Evolutionary conservation across 495 filamentous ascomycete species (phyloP).

Genomic region (Xylaria castorea): DNA sequence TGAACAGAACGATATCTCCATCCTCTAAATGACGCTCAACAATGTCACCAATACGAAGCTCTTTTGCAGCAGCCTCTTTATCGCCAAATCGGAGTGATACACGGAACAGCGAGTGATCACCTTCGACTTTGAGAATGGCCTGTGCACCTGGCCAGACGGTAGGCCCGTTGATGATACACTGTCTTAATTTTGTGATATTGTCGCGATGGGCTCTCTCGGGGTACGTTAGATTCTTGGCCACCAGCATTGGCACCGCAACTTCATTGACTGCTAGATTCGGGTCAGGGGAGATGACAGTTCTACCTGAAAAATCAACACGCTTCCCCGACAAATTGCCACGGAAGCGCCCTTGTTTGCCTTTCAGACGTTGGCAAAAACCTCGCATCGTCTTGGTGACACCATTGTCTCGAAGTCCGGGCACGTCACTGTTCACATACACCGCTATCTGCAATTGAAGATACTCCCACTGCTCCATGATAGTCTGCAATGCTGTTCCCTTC

Average conservation of each 20-base stretch:
- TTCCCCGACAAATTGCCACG: conserved; percentile 96
- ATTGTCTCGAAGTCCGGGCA: conserved; percentile 82
- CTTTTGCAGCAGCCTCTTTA: conserved; percentile 67
- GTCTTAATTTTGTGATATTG: conserved; percentile 81
- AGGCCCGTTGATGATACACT: conserved; percentile 73
- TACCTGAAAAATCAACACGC: conserved; percentile 96
- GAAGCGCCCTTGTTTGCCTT: conserved; percentile 97
- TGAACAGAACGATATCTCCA: conserved; percentile 96
- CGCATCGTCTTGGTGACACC: conserved; percentile 81
- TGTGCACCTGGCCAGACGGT: conserved; percentile 88
- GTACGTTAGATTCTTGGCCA: conserved; percentile 94
- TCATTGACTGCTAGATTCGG: conserved; percentile 93
- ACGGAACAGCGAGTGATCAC: conserved; percentile 59
- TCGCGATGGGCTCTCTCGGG: conserved; percentile 83
- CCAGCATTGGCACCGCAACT: conserved; percentile 86
- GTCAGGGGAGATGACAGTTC: conserved; percentile 97
- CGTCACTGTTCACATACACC: conserved; percentile 96
- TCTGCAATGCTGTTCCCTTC: conserved; percentile 81
- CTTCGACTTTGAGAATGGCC: conserved; percentile 69
- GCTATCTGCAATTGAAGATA: conserved; percentile 93
- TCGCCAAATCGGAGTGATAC: conserved; percentile 77
- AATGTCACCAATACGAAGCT: conserved; percentile 81
- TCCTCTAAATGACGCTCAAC: conserved; percentile 96
- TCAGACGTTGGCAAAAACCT: conserved; percentile 92
- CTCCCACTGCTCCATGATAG: conserved; percentile 98